A percentile compares a stretch with the other conserved stretches of the same genome.
Evolutionary conservation across 768 basidiomycete species (phyloP).

Genomic region (Lepiota venenata): DNA sequence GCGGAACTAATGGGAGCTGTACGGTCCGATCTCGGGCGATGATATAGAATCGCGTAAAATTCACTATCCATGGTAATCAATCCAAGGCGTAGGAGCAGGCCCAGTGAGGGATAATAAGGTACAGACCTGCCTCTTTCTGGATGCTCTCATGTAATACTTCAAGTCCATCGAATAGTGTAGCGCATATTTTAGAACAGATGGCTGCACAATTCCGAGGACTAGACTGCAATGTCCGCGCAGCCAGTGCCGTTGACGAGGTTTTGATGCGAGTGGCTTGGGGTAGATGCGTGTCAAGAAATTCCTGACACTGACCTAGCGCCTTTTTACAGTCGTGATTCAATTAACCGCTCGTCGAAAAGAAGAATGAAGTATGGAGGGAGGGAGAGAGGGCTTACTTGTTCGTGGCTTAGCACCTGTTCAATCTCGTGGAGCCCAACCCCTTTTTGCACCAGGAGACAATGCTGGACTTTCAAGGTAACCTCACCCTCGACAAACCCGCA

Average conservation of each 20-base stretch:
- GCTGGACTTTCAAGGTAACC: conserved; percentile 56
- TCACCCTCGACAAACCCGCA: conserved; percentile 57
- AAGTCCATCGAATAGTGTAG: conserved; percentile 56
- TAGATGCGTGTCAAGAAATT: conserved; percentile 51
- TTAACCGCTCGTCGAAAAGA: neutral
- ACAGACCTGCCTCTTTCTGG: conserved; percentile 54
- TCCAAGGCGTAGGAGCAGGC: neutral
- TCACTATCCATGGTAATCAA: conserved; percentile 36
- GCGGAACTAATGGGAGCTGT: conserved; percentile 15
- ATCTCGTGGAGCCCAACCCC: conserved; percentile 58
- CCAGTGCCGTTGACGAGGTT: conserved; percentile 71
- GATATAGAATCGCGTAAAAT: conserved; percentile 70
- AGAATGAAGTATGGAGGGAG: neutral
- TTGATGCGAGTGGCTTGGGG: conserved; percentile 50
- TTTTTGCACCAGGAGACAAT: conserved; percentile 62
- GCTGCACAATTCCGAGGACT: conserved; percentile 56
- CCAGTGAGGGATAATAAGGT: neutral
- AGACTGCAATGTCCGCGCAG: conserved; percentile 49
- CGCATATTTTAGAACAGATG: conserved; percentile 69
- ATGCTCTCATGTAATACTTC: conserved; percentile 60
- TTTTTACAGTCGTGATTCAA: conserved; percentile 19
- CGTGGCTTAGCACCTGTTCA: conserved; percentile 67
- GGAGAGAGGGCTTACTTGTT: conserved; percentile 50
- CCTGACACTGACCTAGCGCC: conserved; percentile 80
- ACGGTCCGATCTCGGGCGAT: conserved; percentile 35